Conservation (phyloP, 352 stramenopile genomes). For the Phytopythium montanum region DNA sequence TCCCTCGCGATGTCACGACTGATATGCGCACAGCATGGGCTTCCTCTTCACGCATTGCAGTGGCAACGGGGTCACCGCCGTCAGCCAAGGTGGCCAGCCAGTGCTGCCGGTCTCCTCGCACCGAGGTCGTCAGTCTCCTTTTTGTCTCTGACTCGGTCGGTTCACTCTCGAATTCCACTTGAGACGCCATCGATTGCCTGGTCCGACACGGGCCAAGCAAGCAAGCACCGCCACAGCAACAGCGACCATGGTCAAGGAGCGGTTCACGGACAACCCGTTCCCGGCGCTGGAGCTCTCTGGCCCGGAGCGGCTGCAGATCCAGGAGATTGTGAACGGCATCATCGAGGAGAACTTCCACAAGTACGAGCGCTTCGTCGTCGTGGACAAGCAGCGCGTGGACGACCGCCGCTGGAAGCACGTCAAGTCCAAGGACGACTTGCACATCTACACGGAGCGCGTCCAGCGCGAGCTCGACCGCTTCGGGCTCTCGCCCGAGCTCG, state of each 20-base stretch:
- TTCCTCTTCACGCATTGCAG: neutral
- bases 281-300: conserved; percentile 18
- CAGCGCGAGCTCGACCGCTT: conserved; percentile 1
- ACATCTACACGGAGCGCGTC: conserved; percentile 35
- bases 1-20: neutral
- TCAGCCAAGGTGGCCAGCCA: neutral
- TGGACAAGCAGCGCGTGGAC: conserved; percentile 26
- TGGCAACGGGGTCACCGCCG: neutral
- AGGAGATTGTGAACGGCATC: conserved; percentile 23
- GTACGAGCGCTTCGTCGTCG: conserved; percentile 34
- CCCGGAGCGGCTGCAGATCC: conserved; percentile 17
- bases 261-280: conserved; percentile 23
- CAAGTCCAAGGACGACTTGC: conserved; percentile 35
- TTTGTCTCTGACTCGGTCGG: neutral
- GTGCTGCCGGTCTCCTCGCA: neutral
- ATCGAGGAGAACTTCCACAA: conserved; percentile 32
- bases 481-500: neutral
- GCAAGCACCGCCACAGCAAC: no score
- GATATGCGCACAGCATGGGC: neutral
- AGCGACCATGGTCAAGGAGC: conserved; percentile 18
- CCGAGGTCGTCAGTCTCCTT: neutral
- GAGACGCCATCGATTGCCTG: neutral
- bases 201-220: neutral
- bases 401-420: conserved; percentile 32
- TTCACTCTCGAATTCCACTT: neutral